Conservation (phyloP, 257 asterid species). For the Lycium barbarum region DNA sequence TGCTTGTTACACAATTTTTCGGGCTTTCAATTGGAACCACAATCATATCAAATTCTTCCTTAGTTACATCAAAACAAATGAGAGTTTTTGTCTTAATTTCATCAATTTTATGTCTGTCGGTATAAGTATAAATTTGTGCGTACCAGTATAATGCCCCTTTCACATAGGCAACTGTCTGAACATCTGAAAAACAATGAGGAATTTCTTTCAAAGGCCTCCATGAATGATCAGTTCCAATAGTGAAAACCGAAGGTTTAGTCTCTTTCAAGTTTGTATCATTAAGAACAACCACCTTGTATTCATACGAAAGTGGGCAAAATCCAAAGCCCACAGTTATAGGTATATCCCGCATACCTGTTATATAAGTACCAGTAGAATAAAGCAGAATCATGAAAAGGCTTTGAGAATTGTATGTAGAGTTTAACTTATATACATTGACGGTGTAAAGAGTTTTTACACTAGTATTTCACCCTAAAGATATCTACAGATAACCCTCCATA, state of each 20-base stretch:
- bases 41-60: neutral
- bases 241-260: neutral
- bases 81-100: neutral
- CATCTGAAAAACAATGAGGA: neutral
- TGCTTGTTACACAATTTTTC: neutral
- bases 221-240: neutral
- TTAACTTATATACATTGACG: no score
- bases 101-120: no score
- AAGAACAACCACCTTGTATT: conserved; percentile 9
- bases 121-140: no score
- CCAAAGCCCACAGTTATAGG: neutral
- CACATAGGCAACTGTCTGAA: neutral
- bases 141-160: neutral
- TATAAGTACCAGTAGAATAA: neutral
- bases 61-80: neutral
- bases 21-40: neutral
- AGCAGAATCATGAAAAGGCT: neutral
- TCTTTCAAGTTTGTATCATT: neutral
- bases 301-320: neutral
- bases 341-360: neutral
- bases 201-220: neutral
- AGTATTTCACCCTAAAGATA: no score
- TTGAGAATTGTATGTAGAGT: no score
- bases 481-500: no score
- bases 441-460: no score